A percentile compares a stretch with the other conserved stretches of the same genome.
Evolutionary conservation across 73 alveolate genomes (phyloP).

Genomic region (Diophrys appendiculata): DNA sequence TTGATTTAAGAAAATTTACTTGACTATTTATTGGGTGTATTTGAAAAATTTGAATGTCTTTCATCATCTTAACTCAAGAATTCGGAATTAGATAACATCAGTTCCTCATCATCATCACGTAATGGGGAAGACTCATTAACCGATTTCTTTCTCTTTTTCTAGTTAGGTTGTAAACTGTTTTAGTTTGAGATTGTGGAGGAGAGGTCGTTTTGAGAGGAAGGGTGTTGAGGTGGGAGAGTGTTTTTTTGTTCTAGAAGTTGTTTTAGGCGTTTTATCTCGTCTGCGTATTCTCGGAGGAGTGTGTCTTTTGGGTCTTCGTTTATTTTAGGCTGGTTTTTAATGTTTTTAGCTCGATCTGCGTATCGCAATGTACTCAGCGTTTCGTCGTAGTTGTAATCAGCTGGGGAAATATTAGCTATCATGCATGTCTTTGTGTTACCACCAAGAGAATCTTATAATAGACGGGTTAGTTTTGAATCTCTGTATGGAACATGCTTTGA

Average conservation of each 20-base stretch:
- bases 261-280: constrained; percentile 77
- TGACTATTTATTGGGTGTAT: too few species aligned
- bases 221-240: background rate
- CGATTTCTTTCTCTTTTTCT: constrained; percentile 82
- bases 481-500: constrained; percentile 94
- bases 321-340: constrained; percentile 82
- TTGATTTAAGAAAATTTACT: too few species aligned
- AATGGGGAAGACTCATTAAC: constrained; percentile 23
- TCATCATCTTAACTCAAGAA: constrained; percentile 16
- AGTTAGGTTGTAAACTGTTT: background rate
- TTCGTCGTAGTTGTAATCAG: constrained; percentile 86
- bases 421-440: constrained; percentile 85
- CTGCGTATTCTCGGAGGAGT: constrained; percentile 77
- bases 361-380: constrained; percentile 81
- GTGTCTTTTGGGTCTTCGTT: constrained; percentile 91
- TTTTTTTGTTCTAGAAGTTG: background rate
- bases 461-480: constrained; percentile 95
- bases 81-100: constrained; percentile 33
- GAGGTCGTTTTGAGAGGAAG: background rate
- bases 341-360: constrained; percentile 87
- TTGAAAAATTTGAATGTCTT: too few species aligned
- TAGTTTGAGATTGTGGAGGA: background rate
- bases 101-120: constrained; percentile 45
- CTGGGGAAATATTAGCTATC: constrained; percentile 89
- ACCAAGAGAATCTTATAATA: constrained; percentile 86